A percentile compares a stretch with the other conserved stretches of the same genome.
phyloP scores from a whole-genome alignment of 2,329 filamentous ascomycete species.

The Cyphellophora attinorum region DNA sequence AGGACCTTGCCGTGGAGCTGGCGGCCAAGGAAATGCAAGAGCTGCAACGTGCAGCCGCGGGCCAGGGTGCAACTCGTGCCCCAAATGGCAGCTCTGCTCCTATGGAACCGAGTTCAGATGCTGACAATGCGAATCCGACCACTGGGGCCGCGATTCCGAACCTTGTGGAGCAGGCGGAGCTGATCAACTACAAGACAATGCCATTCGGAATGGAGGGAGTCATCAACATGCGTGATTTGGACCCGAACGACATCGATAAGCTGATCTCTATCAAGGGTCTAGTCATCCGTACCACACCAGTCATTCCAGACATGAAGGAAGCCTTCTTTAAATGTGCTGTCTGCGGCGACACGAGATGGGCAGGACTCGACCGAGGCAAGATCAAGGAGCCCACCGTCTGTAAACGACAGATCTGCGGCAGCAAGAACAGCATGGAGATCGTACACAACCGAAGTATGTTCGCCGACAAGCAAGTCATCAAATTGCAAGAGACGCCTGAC shows the following conservation, averaged over 20 bases:
- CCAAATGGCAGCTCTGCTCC: slow-evolving; percentile 61
- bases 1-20: slow-evolving; percentile 86
- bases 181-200: slow-evolving; percentile 72
- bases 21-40: slow-evolving; percentile 70
- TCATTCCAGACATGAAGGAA: slow-evolving; percentile 98
- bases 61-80: slow-evolving; percentile 44
- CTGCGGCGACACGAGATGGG: slow-evolving; percentile 82
- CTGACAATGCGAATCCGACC: slow-evolving; percentile 46
- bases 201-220: slow-evolving; percentile 80
- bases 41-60: slow-evolving; percentile 44
- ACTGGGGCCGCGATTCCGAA: slow-evolving; percentile 53
- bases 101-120: slow-evolving; percentile 70
- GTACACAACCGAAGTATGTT: slow-evolving; percentile 93
- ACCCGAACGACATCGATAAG: slow-evolving; percentile 94
- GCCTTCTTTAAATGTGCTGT: slow-evolving; percentile 94
- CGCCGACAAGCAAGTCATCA: slow-evolving; percentile 97
- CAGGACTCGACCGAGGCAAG: slow-evolving; percentile 88
- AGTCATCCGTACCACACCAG: slow-evolving; percentile 88
- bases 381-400: slow-evolving; percentile 91
- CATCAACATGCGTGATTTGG: slow-evolving; percentile 86
- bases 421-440: slow-evolving; percentile 95
- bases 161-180: slow-evolving; percentile 64
- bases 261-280: slow-evolving; percentile 90
- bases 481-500: slow-evolving; percentile 94
- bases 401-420: slow-evolving; percentile 68